Conservation (phyloP, 2,329 filamentous ascomycete species). For the Juglanconis sp. region DNA sequence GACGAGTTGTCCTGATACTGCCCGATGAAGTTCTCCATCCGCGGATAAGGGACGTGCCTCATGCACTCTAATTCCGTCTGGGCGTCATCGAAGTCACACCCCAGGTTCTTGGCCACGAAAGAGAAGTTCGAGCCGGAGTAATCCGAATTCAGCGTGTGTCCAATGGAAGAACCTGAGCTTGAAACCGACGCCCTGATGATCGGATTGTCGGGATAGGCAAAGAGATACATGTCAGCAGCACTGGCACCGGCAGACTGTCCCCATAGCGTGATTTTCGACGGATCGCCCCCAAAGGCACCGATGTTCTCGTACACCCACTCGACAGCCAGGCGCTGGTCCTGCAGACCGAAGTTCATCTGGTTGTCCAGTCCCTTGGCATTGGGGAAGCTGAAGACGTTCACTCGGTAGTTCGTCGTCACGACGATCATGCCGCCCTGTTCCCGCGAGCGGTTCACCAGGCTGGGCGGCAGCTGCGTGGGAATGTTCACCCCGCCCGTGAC, state of each 20-base stretch:
- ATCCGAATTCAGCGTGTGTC: constrained; percentile 12
- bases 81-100: constrained; percentile 24
- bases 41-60: constrained; percentile 23
- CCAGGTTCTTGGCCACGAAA: constrained; percentile 27
- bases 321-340: constrained; percentile 23
- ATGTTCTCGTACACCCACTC: constrained; percentile 39
- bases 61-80: constrained; percentile 27
- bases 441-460: constrained; percentile 37
- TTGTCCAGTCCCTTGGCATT: constrained; percentile 24
- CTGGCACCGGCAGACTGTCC: constrained; percentile 26
- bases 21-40: constrained; percentile 27
- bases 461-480: constrained; percentile 36
- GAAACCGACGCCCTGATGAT: constrained; percentile 17
- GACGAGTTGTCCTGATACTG: constrained; percentile 22
- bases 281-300: constrained; percentile 37
- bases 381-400: constrained; percentile 26
- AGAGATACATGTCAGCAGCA: constrained; percentile 24
- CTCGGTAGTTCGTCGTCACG: constrained; percentile 32
- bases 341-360: constrained; percentile 15
- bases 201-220: constrained; percentile 26
- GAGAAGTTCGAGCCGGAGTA: constrained; percentile 26
- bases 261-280: constrained; percentile 32
- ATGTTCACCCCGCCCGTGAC: constrained; percentile 32
- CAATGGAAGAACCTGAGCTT: constrained; percentile 19
- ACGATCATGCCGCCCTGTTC: constrained; percentile 32